Evolutionary conservation across 306 rosid genomes (phyloP).

Genomic region (Cyamopsis tetragonoloba): DNA sequence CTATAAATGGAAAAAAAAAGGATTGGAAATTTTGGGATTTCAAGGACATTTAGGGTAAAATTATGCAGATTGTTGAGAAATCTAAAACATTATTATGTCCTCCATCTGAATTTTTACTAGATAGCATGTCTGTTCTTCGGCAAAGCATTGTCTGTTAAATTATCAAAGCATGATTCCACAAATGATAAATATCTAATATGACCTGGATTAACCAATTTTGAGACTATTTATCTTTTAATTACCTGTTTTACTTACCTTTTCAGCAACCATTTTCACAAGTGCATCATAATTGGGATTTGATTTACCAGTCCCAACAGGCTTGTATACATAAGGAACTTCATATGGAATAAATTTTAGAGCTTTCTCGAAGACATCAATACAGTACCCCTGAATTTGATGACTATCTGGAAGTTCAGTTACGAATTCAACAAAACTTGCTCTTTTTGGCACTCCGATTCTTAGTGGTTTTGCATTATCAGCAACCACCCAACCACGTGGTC

Average conservation of each 20-base stretch:
- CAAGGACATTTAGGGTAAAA: neutral
- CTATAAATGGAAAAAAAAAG: neutral
- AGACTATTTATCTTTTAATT: neutral
- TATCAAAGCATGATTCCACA: conserved; percentile 15
- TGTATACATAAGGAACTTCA: conserved; percentile 62
- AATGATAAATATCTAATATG: neutral
- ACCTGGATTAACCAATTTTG: conserved; percentile 9
- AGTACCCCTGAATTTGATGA: conserved; percentile 60
- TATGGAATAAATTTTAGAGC: conserved; percentile 70
- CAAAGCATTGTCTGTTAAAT: neutral
- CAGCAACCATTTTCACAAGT: conserved; percentile 61
- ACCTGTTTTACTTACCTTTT: conserved; percentile 50
- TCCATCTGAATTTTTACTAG: neutral
- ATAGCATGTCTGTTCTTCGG: neutral
- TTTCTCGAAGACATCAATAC: conserved; percentile 70
- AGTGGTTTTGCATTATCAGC: conserved; percentile 68
- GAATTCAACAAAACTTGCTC: conserved; percentile 86
- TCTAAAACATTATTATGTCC: neutral
- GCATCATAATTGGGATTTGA: conserved; percentile 65
- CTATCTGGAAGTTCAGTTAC: conserved; percentile 47
- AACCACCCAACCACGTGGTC: conserved; percentile 94
- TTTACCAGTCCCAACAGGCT: conserved; percentile 71
- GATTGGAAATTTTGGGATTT: neutral
- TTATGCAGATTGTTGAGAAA: neutral
- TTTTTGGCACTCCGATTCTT: conserved; percentile 79